Evolutionary conservation across 148 eudicot genomes (phyloP).

Genomic region (Diospyros kaki): DNA sequence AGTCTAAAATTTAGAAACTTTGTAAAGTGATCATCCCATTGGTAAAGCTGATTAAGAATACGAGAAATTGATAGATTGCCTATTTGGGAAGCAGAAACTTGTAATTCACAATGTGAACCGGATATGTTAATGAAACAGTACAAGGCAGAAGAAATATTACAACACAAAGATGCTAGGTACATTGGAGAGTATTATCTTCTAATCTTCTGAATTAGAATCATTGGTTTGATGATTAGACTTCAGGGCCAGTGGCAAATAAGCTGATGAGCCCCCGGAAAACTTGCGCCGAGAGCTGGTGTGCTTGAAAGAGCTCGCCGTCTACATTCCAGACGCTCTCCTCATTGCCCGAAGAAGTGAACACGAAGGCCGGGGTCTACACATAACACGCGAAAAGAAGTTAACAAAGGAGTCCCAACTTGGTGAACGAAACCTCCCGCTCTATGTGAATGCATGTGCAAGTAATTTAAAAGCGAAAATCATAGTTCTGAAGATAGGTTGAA

Average conservation of each 20-base stretch:
- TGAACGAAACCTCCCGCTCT: too few relatives aligned
- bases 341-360: constrained; percentile 68
- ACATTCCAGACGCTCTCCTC: constrained; percentile 85
- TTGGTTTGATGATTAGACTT: constrained; percentile 26
- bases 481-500: background rate
- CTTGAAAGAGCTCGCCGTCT: constrained; percentile 84
- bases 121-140: too few relatives aligned
- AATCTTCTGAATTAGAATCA: background rate
- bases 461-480: background rate
- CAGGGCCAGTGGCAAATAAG: constrained; percentile 91
- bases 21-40: too few relatives aligned
- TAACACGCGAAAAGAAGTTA: background rate
- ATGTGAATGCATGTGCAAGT: too few relatives aligned
- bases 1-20: too few relatives aligned
- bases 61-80: too few relatives aligned
- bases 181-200: background rate
- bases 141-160: background rate
- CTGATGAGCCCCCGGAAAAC: constrained; percentile 86
- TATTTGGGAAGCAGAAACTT: too few relatives aligned
- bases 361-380: constrained; percentile 70
- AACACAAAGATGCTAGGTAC: background rate
- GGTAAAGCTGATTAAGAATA: too few relatives aligned
- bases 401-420: too few relatives aligned
- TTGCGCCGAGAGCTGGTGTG: constrained; percentile 90
- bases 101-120: too few relatives aligned